Percentiles rank a stretch among this genome's conserved stretches.
Evolutionary conservation across 331 rosid genomes (phyloP).

Genomic region (Quercus phellos): DNA sequence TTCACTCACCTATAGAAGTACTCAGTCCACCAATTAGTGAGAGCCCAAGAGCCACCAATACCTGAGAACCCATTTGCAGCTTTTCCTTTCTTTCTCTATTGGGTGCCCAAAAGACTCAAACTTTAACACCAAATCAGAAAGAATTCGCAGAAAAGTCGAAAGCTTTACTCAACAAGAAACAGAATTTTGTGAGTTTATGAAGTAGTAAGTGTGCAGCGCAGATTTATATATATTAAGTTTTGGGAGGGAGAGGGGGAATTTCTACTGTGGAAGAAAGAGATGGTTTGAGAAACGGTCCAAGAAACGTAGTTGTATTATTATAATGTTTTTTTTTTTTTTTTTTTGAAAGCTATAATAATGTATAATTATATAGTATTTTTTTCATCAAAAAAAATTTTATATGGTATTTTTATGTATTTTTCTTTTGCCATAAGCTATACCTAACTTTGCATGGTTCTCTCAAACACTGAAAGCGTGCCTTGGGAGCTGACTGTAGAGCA

Average conservation of each 20-base stretch:
- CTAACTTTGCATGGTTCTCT: slow-evolving; percentile 13
- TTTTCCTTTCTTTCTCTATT: neutral
- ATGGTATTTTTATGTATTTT: neutral
- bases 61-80: slow-evolving; percentile 72
- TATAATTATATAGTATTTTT: too few species aligned
- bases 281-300: slow-evolving; percentile 47
- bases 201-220: slow-evolving; percentile 1
- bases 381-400: too few species aligned
- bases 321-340: too few species aligned
- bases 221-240: neutral
- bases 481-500: neutral
- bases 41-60: slow-evolving; percentile 82
- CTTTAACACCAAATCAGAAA: neutral
- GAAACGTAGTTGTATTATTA: slow-evolving; percentile 12
- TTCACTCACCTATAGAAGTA: slow-evolving; percentile 70
- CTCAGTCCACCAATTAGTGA: slow-evolving; percentile 89
- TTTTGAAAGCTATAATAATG: too few species aligned
- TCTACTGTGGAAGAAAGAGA: slow-evolving; percentile 53
- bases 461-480: neutral
- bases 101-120: neutral
- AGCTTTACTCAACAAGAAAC: neutral
- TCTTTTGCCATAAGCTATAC: slow-evolving; percentile 17
- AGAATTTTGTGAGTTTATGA: neutral
- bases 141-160: slow-evolving; percentile 1
- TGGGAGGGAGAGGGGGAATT: slow-evolving; percentile 18